Conservation (phyloP, 352 stramenopile species). For the Phytophthora tentaculata region DNA sequence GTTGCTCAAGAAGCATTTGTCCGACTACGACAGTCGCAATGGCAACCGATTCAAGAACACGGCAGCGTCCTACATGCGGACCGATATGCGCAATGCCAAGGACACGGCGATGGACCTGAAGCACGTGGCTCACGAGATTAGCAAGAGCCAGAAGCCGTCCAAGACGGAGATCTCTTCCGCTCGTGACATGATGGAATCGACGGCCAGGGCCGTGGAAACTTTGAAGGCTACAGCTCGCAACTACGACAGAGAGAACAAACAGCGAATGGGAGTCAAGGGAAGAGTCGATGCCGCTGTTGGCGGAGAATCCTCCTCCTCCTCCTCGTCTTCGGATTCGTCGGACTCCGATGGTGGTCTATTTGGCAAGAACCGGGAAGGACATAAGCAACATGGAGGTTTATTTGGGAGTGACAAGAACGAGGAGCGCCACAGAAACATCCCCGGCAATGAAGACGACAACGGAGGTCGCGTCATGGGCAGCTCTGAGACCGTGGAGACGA, state of each 20-base stretch:
- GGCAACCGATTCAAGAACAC: constrained; percentile 36
- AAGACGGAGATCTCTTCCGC: constrained; percentile 28
- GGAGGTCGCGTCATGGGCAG: constrained; percentile 27
- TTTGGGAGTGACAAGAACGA: constrained; percentile 8
- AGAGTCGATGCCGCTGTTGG: constrained; percentile 26
- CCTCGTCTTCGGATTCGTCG: neutral
- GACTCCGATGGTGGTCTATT: constrained; percentile 9
- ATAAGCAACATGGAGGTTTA: neutral
- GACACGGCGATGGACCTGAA: constrained; percentile 32
- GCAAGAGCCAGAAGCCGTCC: constrained; percentile 20
- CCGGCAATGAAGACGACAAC: constrained; percentile 28
- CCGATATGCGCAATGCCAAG: constrained; percentile 36
- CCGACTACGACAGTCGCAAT: constrained; percentile 38
- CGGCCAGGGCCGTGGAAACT: constrained; percentile 25
- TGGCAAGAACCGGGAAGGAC: constrained; percentile 4
- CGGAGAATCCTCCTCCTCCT: neutral
- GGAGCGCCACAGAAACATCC: constrained; percentile 6
- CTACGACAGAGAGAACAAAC: constrained; percentile 35
- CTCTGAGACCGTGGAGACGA: constrained; percentile 31
- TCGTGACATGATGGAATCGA: constrained; percentile 31
- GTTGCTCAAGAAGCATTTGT: constrained; percentile 33
- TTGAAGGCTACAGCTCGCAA: constrained; percentile 30
- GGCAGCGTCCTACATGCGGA: constrained; percentile 28
- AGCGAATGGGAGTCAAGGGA: constrained; percentile 35
- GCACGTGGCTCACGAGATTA: constrained; percentile 29